phyloP scores from a whole-genome alignment of 768 basidiomycete species.

The Xanthoconium stramineum region DNA sequence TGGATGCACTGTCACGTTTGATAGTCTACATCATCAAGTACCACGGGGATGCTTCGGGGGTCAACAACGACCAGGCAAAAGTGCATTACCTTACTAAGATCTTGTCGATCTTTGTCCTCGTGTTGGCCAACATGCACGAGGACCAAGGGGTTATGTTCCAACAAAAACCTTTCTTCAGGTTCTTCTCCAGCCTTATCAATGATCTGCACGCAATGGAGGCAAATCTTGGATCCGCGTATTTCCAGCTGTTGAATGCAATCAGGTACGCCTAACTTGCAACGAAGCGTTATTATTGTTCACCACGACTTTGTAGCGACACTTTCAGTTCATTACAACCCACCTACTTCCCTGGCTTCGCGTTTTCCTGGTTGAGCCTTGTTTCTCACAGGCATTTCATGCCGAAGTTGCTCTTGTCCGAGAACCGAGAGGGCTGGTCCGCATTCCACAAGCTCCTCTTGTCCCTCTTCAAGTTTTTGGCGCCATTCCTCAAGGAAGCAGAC shows the following conservation, averaged over 20 bases:
- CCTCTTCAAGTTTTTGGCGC: conserved; percentile 90
- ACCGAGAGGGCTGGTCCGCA: conserved; percentile 94
- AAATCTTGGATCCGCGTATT: conserved; percentile 85
- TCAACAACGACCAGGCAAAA: conserved; percentile 92
- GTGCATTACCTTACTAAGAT: conserved; percentile 97
- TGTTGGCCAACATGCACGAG: conserved; percentile 92
- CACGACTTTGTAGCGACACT: conserved; percentile 62
- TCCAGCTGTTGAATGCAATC: conserved; percentile 82
- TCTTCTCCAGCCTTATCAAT: conserved; percentile 94
- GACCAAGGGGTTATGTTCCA: conserved; percentile 90
- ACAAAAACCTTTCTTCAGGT: conserved; percentile 97
- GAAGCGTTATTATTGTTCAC: not conserved
- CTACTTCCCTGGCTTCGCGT: conserved; percentile 97
- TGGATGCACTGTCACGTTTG: conserved; percentile 93
- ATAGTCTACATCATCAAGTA: conserved; percentile 99
- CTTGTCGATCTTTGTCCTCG: conserved; percentile 93
- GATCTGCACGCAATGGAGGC: conserved; percentile 86
- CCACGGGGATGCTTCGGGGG: conserved; percentile 91
- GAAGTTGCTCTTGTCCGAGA: conserved; percentile 81
- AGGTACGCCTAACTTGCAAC: conserved; percentile 47
- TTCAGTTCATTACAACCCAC: conserved; percentile 94
- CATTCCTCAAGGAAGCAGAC: conserved; percentile 83
- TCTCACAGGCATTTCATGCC: conserved; percentile 98
- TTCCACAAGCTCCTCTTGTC: conserved; percentile 94
- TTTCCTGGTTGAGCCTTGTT: conserved; percentile 96